Evolutionary conservation across 768 basidiomycete species (phyloP), one percentile per base, ranked within the genome.

Genomic region (Suillus brevipes): DNA sequence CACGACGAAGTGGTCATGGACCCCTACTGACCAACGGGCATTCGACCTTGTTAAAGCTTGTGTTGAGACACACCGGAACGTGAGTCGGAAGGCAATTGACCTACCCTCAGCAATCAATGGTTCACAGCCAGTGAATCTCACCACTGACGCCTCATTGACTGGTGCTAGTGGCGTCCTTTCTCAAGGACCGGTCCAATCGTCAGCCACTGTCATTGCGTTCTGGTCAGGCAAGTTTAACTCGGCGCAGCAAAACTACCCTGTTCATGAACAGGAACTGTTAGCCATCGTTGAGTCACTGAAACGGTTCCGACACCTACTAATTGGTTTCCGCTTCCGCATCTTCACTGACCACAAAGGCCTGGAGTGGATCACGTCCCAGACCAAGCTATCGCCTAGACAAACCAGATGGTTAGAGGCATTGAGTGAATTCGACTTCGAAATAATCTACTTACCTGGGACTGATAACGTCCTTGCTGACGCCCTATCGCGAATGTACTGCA

Each of bases 321-420:
- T 78, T 0, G 74, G 75, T 0, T 63, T 60, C 2, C 12, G 20
- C 0, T 66, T 79, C 18, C 65, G 34, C 0, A 64, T 79, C 0
- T 64, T 72, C 0, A 75, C 73, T 0, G 73, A 78, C 50, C 77
- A 79, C 38, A 58, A 74, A 28, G 72, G 71, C 0, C 68, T 78
- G 0, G 63, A 68, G 36, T 75, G 73, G 66, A 75, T 79, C 40
- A 68, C 73, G 10, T 71, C 68, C 0, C 67, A 70, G n/a, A 34
- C 42, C 6, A 49, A 63, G 0, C 25, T 71, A 12, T 70, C 69
- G 0, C 47, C 59, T 3, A 66, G 71, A 1, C 77, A 7, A 1
- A 14, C 6, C 1, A 1, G 57, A 43, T 80, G 79, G 78, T 63
- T 66, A 25, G 77, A 79, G 6, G 78, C 68, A 43, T n/a, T 78